Conservation (phyloP, 2,329 filamentous ascomycete species). For the Hypocreales sp. region DNA sequence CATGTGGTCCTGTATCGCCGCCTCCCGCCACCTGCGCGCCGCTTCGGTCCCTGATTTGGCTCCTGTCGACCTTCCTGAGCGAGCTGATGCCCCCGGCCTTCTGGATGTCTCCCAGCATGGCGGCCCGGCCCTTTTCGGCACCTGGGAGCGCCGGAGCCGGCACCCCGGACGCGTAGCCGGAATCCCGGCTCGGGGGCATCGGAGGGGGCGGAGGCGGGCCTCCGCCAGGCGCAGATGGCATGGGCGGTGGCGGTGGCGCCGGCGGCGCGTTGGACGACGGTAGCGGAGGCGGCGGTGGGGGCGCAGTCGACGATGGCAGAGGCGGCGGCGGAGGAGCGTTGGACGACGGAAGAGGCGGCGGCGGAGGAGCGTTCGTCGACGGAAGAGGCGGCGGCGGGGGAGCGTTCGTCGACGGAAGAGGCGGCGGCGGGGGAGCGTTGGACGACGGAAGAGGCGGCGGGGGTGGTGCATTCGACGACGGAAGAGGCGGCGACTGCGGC, state of each 20-base stretch:
- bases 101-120: conserved; percentile 57
- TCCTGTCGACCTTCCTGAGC: conserved; percentile 61
- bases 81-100: conserved; percentile 49
- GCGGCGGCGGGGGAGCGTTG: conserved; percentile 18
- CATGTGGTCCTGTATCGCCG: conserved; percentile 33
- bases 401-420: conserved; percentile 12
- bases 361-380: conserved; percentile 15
- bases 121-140: conserved; percentile 33
- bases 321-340: conserved; percentile 14
- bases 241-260: conserved; percentile 23
- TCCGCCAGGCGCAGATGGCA: conserved; percentile 10
- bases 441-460: conserved; percentile 15
- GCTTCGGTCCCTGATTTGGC: conserved; percentile 58
- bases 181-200: conserved; percentile 42
- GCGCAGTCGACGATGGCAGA: conserved; percentile 19
- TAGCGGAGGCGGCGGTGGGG: conserved; percentile 15
- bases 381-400: conserved; percentile 13
- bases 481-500: conserved; percentile 34
- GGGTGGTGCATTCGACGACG: conserved; percentile 22
- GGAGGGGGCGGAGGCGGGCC: conserved; percentile 33
- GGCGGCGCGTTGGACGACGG: conserved; percentile 10
- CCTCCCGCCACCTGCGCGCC: conserved; percentile 39
- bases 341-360: conserved; percentile 24
- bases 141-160: conserved; percentile 27
- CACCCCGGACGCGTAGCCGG: conserved; percentile 37